Conservation (phyloP, 345 rosid species). For the Combretum micranthum region DNA sequence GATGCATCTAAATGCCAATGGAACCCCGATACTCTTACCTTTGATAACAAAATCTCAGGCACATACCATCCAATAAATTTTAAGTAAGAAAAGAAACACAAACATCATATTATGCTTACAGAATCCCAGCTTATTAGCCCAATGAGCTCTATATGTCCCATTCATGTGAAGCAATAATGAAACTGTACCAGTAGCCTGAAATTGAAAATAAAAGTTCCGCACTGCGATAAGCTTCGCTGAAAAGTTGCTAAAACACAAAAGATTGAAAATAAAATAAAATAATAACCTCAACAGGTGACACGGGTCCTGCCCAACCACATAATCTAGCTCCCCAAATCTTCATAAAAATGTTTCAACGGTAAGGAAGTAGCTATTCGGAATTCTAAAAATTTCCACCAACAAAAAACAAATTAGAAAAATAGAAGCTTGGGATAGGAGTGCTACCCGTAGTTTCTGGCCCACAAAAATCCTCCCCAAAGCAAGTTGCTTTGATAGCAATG, state of each 20-base stretch:
- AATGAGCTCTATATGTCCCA: slow-evolving; percentile 92
- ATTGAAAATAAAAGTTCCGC: slow-evolving; percentile 13
- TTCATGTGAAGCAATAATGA: slow-evolving; percentile 64
- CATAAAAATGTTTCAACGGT: slow-evolving; percentile 22
- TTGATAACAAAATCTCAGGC: slow-evolving; percentile 8
- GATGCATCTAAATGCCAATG: slow-evolving; percentile 88
- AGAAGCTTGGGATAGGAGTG: background rate
- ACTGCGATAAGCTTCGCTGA: background rate
- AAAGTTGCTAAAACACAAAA: slow-evolving; percentile 7
- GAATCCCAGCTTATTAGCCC: slow-evolving; percentile 90
- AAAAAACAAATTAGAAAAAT: slow-evolving; percentile 12
- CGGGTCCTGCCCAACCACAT: slow-evolving; percentile 76
- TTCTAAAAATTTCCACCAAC: slow-evolving; percentile 4
- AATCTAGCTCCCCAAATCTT: slow-evolving; percentile 88
- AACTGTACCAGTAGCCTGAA: slow-evolving; percentile 57
- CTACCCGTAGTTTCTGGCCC: slow-evolving; percentile 91
- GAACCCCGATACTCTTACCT: slow-evolving; percentile 65
- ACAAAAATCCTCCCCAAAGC: slow-evolving; percentile 65
- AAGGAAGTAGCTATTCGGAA: slow-evolving; percentile 14
- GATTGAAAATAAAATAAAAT: slow-evolving; percentile 13
- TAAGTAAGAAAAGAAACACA: slow-evolving; percentile 6
- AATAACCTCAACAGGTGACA: slow-evolving; percentile 86
- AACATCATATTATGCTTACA: slow-evolving; percentile 45
- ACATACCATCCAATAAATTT: background rate
- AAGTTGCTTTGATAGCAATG: slow-evolving; percentile 49